phyloP scores from a whole-genome alignment of 192 early-diverging fungal genomes.

The Gamsiella multidivaricata region DNA sequence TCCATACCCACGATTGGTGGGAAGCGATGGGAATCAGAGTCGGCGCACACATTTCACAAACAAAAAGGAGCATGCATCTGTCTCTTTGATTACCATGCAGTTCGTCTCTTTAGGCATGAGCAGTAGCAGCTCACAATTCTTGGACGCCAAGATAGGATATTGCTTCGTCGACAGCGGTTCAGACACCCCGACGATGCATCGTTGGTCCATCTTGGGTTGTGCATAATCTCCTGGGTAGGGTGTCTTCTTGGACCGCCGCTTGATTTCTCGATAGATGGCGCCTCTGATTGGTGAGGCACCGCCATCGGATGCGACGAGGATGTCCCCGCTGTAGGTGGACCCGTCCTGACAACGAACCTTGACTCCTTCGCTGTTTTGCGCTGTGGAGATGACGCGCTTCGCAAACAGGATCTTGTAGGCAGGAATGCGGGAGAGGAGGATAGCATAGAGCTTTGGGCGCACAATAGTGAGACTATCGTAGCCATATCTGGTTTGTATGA shows the following conservation, averaged over 20 bases:
- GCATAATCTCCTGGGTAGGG: slow-evolving; percentile 24
- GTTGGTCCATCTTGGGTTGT: slow-evolving; percentile 27
- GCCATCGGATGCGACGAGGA: slow-evolving; percentile 40
- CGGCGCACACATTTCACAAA: background rate
- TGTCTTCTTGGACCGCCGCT: slow-evolving; percentile 20
- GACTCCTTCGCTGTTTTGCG: slow-evolving; percentile 28
- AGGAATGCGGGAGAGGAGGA: slow-evolving; percentile 39
- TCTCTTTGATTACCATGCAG: slow-evolving; percentile 30
- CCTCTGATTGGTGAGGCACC: slow-evolving; percentile 27
- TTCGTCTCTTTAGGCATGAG: slow-evolving; percentile 41
- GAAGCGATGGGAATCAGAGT: too few species aligned
- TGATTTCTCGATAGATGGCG: slow-evolving; percentile 22
- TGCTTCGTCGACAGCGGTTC: slow-evolving; percentile 20
- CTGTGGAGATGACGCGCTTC: slow-evolving; percentile 26
- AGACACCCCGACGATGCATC: slow-evolving; percentile 32
- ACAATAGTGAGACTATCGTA: slow-evolving; percentile 31
- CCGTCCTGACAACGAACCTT: slow-evolving; percentile 46
- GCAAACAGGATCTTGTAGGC: slow-evolving; percentile 43
- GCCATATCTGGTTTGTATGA: slow-evolving; percentile 17
- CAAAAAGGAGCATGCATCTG: background rate
- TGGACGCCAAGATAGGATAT: slow-evolving; percentile 23
- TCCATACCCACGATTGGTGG: too few species aligned
- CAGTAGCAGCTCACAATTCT: slow-evolving; percentile 27
- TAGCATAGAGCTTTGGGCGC: slow-evolving; percentile 36
- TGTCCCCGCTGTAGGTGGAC: slow-evolving; percentile 32